Conservation (phyloP, 2,329 filamentous ascomycete genomes). For the Acarospora socialis region DNA sequence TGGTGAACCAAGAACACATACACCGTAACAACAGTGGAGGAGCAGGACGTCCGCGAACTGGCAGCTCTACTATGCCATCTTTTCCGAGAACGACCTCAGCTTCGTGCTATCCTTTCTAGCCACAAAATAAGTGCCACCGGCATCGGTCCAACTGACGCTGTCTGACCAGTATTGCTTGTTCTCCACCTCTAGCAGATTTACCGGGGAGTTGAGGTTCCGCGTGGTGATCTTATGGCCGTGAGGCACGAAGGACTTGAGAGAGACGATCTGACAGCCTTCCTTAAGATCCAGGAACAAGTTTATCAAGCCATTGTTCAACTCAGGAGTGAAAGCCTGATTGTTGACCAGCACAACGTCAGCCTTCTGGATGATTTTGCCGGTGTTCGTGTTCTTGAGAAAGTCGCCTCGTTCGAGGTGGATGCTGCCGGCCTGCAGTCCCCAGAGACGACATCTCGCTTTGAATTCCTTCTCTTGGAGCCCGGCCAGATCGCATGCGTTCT, state of each 20-base stretch:
- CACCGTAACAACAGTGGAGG: slow-evolving; percentile 1
- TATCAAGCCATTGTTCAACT: slow-evolving; percentile 70
- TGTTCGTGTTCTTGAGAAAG: slow-evolving; percentile 59
- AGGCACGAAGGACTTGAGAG: slow-evolving; percentile 80
- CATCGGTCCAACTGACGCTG: slow-evolving; percentile 80
- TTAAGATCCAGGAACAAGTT: slow-evolving; percentile 91
- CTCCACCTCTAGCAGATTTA: slow-evolving; percentile 67
- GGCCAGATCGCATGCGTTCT: slow-evolving; percentile 71
- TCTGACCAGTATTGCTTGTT: slow-evolving; percentile 53
- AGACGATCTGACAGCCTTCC: slow-evolving; percentile 76
- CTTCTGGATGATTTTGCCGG: slow-evolving; percentile 59
- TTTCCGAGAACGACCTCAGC: slow-evolving; percentile 34
- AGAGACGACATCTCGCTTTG: slow-evolving; percentile 66
- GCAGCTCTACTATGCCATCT: slow-evolving; percentile 15
- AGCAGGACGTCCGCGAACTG: slow-evolving; percentile 6
- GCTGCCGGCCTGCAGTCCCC: slow-evolving; percentile 68
- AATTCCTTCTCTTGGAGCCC: slow-evolving; percentile 73
- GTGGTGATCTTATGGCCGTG: slow-evolving; percentile 60
- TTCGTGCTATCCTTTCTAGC: slow-evolving; percentile 58
- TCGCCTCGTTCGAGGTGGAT: slow-evolving; percentile 73
- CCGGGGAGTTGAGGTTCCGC: slow-evolving; percentile 64
- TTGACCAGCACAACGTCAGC: slow-evolving; percentile 97
- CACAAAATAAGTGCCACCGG: slow-evolving; percentile 74
- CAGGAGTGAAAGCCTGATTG: slow-evolving; percentile 87
- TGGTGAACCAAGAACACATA: no score